Base-by-base conservation (phyloP, 2,329 filamentous ascomycete genomes). In the Botrytis cinerea region DNA sequence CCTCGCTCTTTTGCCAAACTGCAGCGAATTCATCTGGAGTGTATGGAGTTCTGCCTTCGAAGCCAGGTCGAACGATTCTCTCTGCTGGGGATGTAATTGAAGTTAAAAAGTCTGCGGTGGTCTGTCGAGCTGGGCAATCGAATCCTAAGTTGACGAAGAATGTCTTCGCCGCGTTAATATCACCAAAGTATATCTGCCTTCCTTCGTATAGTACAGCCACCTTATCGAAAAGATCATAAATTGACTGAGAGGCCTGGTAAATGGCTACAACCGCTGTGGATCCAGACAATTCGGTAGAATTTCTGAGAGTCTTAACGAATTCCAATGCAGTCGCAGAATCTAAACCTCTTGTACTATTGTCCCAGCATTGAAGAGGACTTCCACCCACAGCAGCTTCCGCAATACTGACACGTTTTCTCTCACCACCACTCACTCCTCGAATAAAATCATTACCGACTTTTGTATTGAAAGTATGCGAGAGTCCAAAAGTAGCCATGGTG, bases 391-490 rank as follows among this genome's bases (percentile, higher is more conserved):
- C 87, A 48, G 93, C 93, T 82, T 96, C 93, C 1, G 92, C 92
- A 75, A 96, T 94, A 62, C 90, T 92, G 8, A 97, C 93, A 80
- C 94, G 90, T 83, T 96, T 95, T 73, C 90, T 85, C 80, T 93
- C 91, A 54, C 91, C 91, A 40, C 91, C 91, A 12, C 87, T 90
- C 0, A 93, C 87, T 67, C 93, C 93, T 1, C 91, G 89, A 18
- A 94, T 86, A 61, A 92, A 89, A 77, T 93, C 91, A 74, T 93
- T 90, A 12, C 93, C 93, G 20, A 95, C 91, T 77, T 91, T 92
- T 10, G 92, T 94, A 74, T 90, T 87, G 77, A 91, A 85, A 0
- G 91, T 92, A 78, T 94, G 91, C 51, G 88, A 88, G 45, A 94
- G 88, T 76, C 91, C 91, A 78, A 93, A 94, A 0, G 92, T 88